phyloP scores from a whole-genome alignment of 768 basidiomycete species.

The Trametes punicea region DNA sequence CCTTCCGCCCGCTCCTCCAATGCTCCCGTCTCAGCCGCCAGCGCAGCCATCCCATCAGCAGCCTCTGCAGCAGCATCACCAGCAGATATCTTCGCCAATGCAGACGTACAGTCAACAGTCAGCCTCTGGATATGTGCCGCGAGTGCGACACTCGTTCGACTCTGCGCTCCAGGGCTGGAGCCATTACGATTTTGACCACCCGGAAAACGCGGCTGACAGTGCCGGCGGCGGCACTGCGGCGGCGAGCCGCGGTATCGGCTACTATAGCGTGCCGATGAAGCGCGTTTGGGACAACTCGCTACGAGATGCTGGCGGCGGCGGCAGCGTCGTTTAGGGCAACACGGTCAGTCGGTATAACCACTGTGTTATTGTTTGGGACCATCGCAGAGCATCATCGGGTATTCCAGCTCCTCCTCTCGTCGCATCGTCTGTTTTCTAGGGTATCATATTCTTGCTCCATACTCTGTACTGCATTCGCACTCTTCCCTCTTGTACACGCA shows the following conservation, averaged over 20 bases:
- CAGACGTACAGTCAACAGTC: background rate
- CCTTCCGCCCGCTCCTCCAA: background rate
- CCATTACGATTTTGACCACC: conserved; percentile 1
- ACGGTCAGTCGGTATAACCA: too few species aligned
- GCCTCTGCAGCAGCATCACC: background rate
- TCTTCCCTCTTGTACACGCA: too few species aligned
- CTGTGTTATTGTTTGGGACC: too few species aligned
- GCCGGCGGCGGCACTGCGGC: background rate
- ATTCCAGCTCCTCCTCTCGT: too few species aligned
- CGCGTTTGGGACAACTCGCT: conserved; percentile 8
- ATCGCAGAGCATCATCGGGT: too few species aligned
- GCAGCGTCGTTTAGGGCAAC: background rate
- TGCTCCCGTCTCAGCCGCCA: background rate
- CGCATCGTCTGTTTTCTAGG: too few species aligned
- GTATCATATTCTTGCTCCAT: too few species aligned
- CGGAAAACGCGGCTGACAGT: background rate
- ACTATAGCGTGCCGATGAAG: conserved; percentile 10
- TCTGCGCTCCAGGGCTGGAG: conserved; percentile 19
- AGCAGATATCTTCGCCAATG: background rate
- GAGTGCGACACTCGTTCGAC: conserved; percentile 9
- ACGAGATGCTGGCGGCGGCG: conserved; percentile 14
- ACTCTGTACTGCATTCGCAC: too few species aligned
- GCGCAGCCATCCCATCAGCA: too few species aligned
- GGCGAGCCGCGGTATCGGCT: background rate
- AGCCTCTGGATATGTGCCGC: background rate